Evolutionary conservation across 179 eudicot species (phyloP).

Genomic region (Beta corolliflora): DNA sequence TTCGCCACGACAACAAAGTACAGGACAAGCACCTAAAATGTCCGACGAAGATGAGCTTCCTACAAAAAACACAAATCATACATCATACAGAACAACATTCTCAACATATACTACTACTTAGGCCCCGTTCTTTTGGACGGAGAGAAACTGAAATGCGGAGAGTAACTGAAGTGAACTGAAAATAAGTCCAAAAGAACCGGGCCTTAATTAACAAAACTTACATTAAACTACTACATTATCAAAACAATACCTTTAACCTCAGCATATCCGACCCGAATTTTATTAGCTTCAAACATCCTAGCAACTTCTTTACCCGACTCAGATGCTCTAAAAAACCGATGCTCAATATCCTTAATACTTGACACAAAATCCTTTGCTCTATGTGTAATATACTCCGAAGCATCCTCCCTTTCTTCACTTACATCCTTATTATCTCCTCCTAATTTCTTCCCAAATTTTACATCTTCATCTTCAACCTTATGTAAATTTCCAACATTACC

Average conservation of each 20-base stretch:
- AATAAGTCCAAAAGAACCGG: too few species aligned
- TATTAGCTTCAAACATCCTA: slow-evolving; percentile 88
- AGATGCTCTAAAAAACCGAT: slow-evolving; percentile 79
- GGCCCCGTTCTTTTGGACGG: too few species aligned
- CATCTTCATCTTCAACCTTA: slow-evolving; percentile 6
- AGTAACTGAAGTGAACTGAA: too few species aligned
- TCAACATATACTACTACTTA: neutral
- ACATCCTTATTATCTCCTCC: slow-evolving; percentile 33
- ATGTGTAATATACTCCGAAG: slow-evolving; percentile 88
- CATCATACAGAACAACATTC: neutral
- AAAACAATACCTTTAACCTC: slow-evolving; percentile 65
- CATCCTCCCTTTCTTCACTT: slow-evolving; percentile 72
- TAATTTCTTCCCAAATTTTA: neutral
- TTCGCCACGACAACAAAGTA: slow-evolving; percentile 66
- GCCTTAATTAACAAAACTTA: neutral
- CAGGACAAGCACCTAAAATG: slow-evolving; percentile 48
- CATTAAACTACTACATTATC: neutral
- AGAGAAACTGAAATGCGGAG: too few species aligned
- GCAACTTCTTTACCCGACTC: slow-evolving; percentile 88
- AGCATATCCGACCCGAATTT: slow-evolving; percentile 72
- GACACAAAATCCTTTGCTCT: slow-evolving; percentile 95
- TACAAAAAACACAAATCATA: slow-evolving; percentile 27
- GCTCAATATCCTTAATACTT: slow-evolving; percentile 89
- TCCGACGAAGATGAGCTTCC: slow-evolving; percentile 58
- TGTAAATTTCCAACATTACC: slow-evolving; percentile 6